phyloP scores from a whole-genome alignment of 305 asterid species.

The Solanum hybrid region DNA sequence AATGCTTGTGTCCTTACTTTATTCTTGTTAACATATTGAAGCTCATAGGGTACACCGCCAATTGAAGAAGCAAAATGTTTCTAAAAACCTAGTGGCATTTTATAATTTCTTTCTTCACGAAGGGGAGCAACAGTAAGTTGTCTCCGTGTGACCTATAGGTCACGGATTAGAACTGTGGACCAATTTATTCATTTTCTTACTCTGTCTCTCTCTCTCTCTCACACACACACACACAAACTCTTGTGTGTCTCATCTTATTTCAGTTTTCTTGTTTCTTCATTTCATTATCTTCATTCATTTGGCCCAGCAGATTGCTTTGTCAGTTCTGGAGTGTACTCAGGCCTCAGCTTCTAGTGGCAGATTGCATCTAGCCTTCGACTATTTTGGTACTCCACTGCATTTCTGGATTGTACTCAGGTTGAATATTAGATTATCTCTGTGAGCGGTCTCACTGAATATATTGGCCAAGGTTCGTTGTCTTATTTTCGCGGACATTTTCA shows the following conservation, averaged over 20 bases:
- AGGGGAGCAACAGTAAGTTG: neutral
- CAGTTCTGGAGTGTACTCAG: conserved; percentile 1
- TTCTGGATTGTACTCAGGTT: neutral
- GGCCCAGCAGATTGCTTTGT: neutral
- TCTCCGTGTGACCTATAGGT: neutral
- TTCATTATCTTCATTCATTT: neutral
- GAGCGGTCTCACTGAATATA: neutral
- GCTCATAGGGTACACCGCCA: neutral
- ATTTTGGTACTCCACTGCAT: neutral
- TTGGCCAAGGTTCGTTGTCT: neutral
- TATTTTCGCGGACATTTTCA: neutral
- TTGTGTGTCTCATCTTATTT: neutral
- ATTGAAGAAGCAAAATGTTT: neutral
- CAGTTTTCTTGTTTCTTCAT: neutral
- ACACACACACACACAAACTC: neutral
- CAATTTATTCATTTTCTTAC: no score
- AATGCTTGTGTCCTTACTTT: neutral
- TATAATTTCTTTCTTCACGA: neutral
- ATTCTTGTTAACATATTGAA: neutral
- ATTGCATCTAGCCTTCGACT: neutral
- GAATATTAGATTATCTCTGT: neutral
- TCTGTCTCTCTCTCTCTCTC: neutral
- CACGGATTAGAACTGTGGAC: neutral
- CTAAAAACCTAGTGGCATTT: neutral
- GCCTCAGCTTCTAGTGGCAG: neutral